Evolutionary conservation across 2,329 filamentous ascomycete species (phyloP).

Genomic region (Cercospora citrullina): DNA sequence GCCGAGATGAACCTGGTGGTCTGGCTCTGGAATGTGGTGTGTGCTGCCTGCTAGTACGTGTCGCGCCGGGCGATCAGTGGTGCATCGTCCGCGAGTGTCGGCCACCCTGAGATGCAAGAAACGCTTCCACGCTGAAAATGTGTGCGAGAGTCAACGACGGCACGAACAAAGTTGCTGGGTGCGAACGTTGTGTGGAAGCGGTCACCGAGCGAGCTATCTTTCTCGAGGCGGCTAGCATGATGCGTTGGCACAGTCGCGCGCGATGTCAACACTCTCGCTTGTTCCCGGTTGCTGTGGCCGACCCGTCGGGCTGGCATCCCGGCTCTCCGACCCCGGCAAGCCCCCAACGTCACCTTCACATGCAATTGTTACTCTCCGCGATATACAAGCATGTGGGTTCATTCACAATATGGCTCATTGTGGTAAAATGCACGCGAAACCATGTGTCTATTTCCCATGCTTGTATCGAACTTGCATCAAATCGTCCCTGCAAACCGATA

Average conservation of each 20-base stretch:
- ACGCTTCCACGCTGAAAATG: not conserved
- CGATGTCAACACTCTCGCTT: not conserved
- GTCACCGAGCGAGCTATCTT: not conserved
- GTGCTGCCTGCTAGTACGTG: slow-evolving; percentile 2
- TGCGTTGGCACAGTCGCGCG: not conserved
- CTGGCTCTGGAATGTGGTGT: slow-evolving; percentile 3
- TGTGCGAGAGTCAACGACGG: not conserved
- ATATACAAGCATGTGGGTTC: no score
- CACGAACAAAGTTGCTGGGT: slow-evolving; percentile 1
- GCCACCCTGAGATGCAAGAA: not conserved
- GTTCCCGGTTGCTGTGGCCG: not conserved
- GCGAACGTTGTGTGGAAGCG: slow-evolving; percentile 3
- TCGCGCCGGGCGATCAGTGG: slow-evolving; percentile 6
- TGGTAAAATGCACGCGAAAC: no score
- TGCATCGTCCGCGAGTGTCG: not conserved
- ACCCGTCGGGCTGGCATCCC: not conserved
- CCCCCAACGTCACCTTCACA: not conserved
- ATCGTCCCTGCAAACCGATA: no score
- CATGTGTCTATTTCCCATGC: no score
- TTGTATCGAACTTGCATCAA: no score
- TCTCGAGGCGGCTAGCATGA: not conserved
- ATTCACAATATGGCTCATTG: no score
- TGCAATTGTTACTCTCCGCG: not conserved
- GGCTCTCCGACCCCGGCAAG: not conserved
- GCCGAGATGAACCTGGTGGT: slow-evolving; percentile 19